These are phyloP conservation scores for Orychophragmus violaceus DNA, from an alignment of 345 rosid species.

Conservation along the genomic window DNA sequence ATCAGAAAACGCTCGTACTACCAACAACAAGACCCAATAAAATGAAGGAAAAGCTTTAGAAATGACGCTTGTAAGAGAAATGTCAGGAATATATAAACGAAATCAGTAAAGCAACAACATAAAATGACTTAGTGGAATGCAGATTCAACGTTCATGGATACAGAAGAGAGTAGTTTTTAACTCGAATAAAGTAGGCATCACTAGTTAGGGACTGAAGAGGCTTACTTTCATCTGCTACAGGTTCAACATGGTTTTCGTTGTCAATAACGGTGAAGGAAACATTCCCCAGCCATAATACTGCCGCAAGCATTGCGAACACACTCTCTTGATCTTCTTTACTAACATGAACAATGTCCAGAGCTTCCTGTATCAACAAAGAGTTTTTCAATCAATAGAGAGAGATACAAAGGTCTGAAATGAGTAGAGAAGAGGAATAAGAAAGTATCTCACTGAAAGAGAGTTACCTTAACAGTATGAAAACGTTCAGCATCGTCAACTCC, in stretches of 20 bases:
- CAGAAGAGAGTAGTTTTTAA: not conserved
- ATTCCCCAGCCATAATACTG: constrained; percentile 97
- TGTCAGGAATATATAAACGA: not conserved
- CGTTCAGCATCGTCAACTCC: constrained; percentile 86
- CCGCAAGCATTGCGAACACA: constrained; percentile 94
- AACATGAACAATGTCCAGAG: constrained; percentile 90
- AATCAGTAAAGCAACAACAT: not conserved
- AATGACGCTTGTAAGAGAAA: not conserved
- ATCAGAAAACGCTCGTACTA: not conserved
- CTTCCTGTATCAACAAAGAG: constrained; percentile 57
- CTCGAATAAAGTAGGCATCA: not conserved
- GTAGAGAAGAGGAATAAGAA: constrained; percentile 8
- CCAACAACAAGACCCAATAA: not conserved
- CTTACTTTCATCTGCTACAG: constrained; percentile 80
- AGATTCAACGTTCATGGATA: not conserved
- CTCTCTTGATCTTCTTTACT: constrained; percentile 94
- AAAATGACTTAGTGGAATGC: not conserved
- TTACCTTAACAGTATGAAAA: constrained; percentile 64
- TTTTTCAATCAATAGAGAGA: not conserved
- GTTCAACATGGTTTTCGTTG: constrained; percentile 93
- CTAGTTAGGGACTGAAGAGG: constrained; percentile 5
- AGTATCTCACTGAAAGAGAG: not conserved
- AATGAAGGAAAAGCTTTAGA: constrained; percentile 8
- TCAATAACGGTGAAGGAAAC: constrained; percentile 68
- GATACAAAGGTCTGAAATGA: constrained; percentile 2